These are phyloP conservation scores for Aurantiochytrium sp. DNA, from an alignment of 108 stramenopile genomes.

Conservation along the genomic window DNA sequence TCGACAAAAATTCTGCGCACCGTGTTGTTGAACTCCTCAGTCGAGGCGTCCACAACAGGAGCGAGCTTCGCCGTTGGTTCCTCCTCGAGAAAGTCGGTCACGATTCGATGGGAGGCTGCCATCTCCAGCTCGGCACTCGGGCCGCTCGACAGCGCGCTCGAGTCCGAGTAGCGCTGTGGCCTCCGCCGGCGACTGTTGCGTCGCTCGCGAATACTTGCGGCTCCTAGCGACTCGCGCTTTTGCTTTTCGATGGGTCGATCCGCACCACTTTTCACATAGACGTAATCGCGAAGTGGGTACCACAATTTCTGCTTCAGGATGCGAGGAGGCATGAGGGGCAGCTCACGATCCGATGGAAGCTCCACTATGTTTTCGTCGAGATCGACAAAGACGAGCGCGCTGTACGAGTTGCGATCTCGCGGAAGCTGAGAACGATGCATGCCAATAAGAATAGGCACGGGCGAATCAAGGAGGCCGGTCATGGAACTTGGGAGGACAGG, in stretches of 20 bases:
- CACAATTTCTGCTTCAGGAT: neutral
- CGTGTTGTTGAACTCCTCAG: neutral
- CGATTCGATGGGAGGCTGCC: neutral
- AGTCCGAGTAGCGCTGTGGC: neutral
- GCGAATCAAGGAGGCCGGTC: neutral
- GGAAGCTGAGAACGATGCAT: neutral
- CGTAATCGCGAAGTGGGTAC: neutral
- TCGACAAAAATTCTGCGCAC: neutral
- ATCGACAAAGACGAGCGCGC: neutral
- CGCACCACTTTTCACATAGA: neutral
- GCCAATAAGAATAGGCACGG: neutral
- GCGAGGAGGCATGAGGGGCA: neutral
- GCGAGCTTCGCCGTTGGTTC: neutral
- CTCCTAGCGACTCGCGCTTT: neutral
- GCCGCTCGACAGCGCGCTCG: neutral
- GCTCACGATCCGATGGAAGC: neutral
- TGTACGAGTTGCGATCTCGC: neutral
- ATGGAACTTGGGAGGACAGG: neutral
- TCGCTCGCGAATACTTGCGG: neutral
- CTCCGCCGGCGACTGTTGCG: neutral
- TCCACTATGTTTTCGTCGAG: neutral
- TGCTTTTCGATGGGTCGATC: neutral
- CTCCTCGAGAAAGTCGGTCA: conserved; percentile 4
- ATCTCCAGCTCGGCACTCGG: neutral
- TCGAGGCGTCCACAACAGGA: neutral